Evolutionary conservation across 148 eudicot species (phyloP).

Genomic region (Chenopodium album): DNA sequence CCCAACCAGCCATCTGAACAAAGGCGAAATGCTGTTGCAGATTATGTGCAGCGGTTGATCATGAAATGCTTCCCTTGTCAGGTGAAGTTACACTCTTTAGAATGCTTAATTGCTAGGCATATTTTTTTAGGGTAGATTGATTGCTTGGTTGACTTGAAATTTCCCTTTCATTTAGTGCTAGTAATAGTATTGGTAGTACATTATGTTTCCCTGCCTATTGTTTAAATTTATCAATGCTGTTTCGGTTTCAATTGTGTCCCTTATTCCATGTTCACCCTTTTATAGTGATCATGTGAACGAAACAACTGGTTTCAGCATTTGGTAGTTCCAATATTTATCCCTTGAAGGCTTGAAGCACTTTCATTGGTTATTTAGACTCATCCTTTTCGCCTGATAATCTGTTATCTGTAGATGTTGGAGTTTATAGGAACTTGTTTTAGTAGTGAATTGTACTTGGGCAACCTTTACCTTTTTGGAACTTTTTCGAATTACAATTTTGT

Average conservation of each 20-base stretch:
- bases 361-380: background rate
- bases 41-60: constrained; percentile 78
- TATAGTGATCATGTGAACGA: no score
- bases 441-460: background rate
- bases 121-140: background rate
- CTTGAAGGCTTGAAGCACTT: background rate
- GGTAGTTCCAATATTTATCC: background rate
- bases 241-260: background rate
- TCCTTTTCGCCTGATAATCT: background rate
- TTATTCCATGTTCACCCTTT: background rate
- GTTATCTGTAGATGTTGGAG: background rate
- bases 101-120: background rate
- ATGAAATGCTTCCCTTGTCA: constrained; percentile 81
- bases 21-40: constrained; percentile 76
- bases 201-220: background rate
- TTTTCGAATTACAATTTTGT: no score
- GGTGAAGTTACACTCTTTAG: constrained; percentile 37
- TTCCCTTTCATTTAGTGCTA: background rate
- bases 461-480: background rate
- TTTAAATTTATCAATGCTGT: background rate
- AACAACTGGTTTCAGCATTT: background rate
- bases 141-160: background rate
- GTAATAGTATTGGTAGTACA: background rate
- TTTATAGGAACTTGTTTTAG: background rate
- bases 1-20: constrained; percentile 70